Base-by-base conservation (phyloP, 345 rosid species). In the Passiflora organensis region DNA sequence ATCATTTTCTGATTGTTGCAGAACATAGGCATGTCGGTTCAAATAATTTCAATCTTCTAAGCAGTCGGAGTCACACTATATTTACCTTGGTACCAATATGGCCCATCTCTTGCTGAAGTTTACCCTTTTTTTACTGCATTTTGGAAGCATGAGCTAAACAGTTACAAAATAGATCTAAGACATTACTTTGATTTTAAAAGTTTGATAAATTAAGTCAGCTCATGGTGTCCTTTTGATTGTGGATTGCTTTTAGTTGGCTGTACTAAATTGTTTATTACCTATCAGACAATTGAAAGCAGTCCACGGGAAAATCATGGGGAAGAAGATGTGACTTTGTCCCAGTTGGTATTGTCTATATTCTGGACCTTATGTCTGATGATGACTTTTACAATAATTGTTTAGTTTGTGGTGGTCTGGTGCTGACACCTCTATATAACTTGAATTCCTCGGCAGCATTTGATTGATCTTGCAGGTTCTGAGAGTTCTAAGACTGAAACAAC, bases 1-100 rank as follows among this genome's bases (percentile, higher is more conserved):
- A 11, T 39, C 6, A 48, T 58, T 46, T n/a, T 61, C 49, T 61
- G 59, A 46, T 39, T 65, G 52, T 62, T 64, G 63, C 87, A 91
- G 98, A 80, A 56, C 98, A 87, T 57, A 80, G 95, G 70, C 98
- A 91, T 34, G 96, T 87, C 59, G 98, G 98, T 58, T 87, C 95
- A 21, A 91, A 85, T 67, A 91, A 91, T 70, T 79, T 91, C 70
- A 91, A 91, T 75, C 86, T 91, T 64, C 79, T 83, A 39, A 87
- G 98, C 85, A 91, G 98, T 56, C 81, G 93, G 57, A 91, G 98
- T 77, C 98, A 91, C 80, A 91, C 98, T 43, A 85, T 87, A 61
- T 91, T 91, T 59, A 85, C 96, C 16, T 67, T 85, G 88, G 94
- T 87, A 85, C 22, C 18, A 48, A 13, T 48, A 24, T 32, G 42